Evolutionary conservation across 2,329 filamentous ascomycete species (phyloP), one percentile per base, ranked within the genome.

Genomic region (Trichoderma sp.): DNA sequence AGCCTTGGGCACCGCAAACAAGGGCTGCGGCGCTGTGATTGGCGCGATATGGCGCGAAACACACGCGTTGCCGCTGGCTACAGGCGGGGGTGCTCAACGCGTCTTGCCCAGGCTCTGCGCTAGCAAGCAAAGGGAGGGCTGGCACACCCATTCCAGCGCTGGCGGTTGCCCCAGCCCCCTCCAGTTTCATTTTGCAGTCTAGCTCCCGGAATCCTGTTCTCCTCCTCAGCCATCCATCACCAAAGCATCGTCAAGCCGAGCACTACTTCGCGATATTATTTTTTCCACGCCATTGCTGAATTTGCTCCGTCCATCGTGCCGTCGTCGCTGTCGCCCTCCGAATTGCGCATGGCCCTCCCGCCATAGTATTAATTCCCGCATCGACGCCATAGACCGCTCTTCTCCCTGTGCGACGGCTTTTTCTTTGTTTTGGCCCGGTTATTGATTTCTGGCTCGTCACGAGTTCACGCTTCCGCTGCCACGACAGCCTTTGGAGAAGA

Each of bases 11-110:
- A 61, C 32, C 24, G 16, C 49, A 59, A 32, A 26, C 21, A 28
- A 64, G 24, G 28, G 63, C 37, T 58, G 60, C 2, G 32, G 51
- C 30, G 24, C 51, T 39, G 55, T 76, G 73, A 77, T 77, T 75
- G 75, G 75, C 58, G 59, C 68, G 60, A 59, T 32, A 24, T 39
- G 67, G 72, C 77, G 72, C 77, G 77, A 78, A 74, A 75, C 52
- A 30, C 70, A 76, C 77, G 77, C 77, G 77, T 52, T 54, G 39
- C 16, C 26, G 39, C 26, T 34, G 21, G 21, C 46, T 46, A 54
- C 18, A 52, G 16, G 63, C 67, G 66, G 60, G 70, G 63, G 55
- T 28, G 52, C 55, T 56, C 55, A 66, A 69, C 68, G 68, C 64
- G 68, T 69, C 49, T 52, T 59, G 60, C 26, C 32, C 26, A 49